Percentiles rank a stretch among this genome's conserved stretches.
Evolutionary conservation across 2,329 filamentous ascomycete genomes (phyloP).

Genomic region (Fusarium tanahbumbuense): DNA sequence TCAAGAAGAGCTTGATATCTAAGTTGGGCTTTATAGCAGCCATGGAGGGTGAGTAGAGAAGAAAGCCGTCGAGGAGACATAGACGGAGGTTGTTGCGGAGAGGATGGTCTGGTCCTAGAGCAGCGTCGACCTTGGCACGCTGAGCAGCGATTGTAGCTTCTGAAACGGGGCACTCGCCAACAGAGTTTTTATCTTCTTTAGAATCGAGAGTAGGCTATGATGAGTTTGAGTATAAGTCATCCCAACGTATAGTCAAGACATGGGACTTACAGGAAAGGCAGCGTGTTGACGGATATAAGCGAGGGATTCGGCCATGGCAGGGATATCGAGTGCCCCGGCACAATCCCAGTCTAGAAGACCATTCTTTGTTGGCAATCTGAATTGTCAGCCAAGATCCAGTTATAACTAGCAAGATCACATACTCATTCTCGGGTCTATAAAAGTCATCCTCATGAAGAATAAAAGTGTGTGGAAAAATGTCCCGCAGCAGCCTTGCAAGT

Average conservation of each 20-base stretch:
- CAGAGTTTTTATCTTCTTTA: slow-evolving; percentile 70
- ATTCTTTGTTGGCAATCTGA: slow-evolving; percentile 64
- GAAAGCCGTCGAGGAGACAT: slow-evolving; percentile 88
- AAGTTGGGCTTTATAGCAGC: slow-evolving; percentile 69
- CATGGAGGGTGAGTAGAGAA: slow-evolving; percentile 75
- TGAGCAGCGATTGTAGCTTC: slow-evolving; percentile 59
- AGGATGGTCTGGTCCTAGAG: slow-evolving; percentile 59
- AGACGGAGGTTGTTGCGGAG: slow-evolving; percentile 58
- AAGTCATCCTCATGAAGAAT: slow-evolving; percentile 98
- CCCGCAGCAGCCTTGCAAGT: slow-evolving; percentile 83
- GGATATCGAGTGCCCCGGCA: slow-evolving; percentile 78
- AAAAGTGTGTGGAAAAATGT: slow-evolving; percentile 81
- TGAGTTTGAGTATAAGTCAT: not conserved
- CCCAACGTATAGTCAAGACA: not conserved
- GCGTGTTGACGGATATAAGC: slow-evolving; percentile 77
- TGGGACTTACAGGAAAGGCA: slow-evolving; percentile 66
- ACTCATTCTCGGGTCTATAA: slow-evolving; percentile 83
- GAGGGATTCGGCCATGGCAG: slow-evolving; percentile 74
- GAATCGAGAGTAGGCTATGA: slow-evolving; percentile 49
- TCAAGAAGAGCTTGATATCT: slow-evolving; percentile 82
- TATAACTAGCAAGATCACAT: slow-evolving; percentile 42
- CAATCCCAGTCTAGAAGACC: slow-evolving; percentile 93
- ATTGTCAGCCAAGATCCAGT: not conserved
- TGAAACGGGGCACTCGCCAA: slow-evolving; percentile 66
- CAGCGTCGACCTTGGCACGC: slow-evolving; percentile 60